phyloP scores from a whole-genome alignment of 345 rosid genomes.

The Bruguiera parviflora region DNA sequence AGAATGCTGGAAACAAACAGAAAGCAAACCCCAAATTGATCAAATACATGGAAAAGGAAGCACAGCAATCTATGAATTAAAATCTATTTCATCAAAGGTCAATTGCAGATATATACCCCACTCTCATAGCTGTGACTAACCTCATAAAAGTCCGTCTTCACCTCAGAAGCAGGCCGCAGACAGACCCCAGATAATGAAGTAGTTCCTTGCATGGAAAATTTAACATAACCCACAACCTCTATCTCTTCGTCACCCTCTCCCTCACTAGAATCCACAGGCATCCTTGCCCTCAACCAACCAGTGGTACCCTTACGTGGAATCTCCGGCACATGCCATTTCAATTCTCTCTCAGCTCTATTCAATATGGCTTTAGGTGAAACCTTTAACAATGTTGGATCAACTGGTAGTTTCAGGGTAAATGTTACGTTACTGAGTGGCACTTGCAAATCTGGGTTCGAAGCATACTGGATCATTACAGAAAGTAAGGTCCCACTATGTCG shows the following conservation, averaged over 20 bases:
- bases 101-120: constrained; percentile 76
- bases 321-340: constrained; percentile 92
- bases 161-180: constrained; percentile 67
- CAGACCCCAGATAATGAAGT: constrained; percentile 65
- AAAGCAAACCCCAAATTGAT: constrained; percentile 5
- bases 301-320: constrained; percentile 71
- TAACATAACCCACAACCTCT: constrained; percentile 67
- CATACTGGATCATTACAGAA: constrained; percentile 98
- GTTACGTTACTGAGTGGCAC: constrained; percentile 67
- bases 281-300: constrained; percentile 73
- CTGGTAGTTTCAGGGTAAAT: constrained; percentile 81
- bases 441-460: constrained; percentile 71
- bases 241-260: constrained; percentile 67
- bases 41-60: constrained; percentile 5
- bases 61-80: constrained; percentile 11
- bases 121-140: constrained; percentile 75
- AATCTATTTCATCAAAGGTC: constrained; percentile 22
- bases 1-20: constrained; percentile 27
- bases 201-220: constrained; percentile 67
- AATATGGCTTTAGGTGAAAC: constrained; percentile 91
- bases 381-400: constrained; percentile 88
- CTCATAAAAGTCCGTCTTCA: constrained; percentile 74
- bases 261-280: constrained; percentile 71
- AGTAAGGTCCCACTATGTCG: constrained; percentile 88
- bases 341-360: constrained; percentile 76